Evolutionary conservation across 805 yeast genomes (phyloP).

Genomic region (Clavispora asparagi): DNA sequence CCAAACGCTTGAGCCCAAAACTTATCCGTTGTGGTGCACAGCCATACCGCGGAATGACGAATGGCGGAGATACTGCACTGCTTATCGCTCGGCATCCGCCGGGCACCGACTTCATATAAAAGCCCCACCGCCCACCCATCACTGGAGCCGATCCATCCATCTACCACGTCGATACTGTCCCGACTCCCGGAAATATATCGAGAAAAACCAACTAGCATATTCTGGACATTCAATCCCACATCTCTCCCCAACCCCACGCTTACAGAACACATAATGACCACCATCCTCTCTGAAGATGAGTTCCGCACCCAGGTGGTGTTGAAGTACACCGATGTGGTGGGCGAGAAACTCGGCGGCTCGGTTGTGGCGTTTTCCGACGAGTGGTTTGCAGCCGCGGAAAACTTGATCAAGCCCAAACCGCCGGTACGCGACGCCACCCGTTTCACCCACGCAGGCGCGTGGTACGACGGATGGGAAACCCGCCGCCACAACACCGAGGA

Average conservation of each 20-base stretch:
- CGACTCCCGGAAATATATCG: too few species aligned
- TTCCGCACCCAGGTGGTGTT: constrained; percentile 45
- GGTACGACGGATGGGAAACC: constrained; percentile 99
- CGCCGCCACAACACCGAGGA: constrained; percentile 83
- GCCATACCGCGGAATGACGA: neutral
- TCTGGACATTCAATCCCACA: too few species aligned
- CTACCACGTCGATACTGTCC: neutral
- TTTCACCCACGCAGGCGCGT: constrained; percentile 83
- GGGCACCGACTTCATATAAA: neutral
- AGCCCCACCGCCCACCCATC: neutral
- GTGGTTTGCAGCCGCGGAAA: constrained; percentile 92
- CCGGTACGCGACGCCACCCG: constrained; percentile 79
- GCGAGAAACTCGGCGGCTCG: constrained; percentile 77
- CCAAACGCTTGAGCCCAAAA: too few species aligned
- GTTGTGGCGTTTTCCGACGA: constrained; percentile 73
- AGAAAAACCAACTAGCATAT: too few species aligned
- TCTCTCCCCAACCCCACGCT: too few species aligned
- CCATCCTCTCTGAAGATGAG: constrained; percentile 21
- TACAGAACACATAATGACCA: constrained; percentile 8
- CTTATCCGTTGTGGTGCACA: too few species aligned
- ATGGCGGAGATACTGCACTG: neutral
- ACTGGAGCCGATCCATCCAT: neutral
- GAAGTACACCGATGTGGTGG: constrained; percentile 72
- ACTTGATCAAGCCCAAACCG: constrained; percentile 72
- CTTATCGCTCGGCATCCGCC: constrained; percentile 3